Evolutionary conservation across 345 rosid species (phyloP), one percentile per base, ranked within the genome.

Genomic region (Acer negundo): DNA sequence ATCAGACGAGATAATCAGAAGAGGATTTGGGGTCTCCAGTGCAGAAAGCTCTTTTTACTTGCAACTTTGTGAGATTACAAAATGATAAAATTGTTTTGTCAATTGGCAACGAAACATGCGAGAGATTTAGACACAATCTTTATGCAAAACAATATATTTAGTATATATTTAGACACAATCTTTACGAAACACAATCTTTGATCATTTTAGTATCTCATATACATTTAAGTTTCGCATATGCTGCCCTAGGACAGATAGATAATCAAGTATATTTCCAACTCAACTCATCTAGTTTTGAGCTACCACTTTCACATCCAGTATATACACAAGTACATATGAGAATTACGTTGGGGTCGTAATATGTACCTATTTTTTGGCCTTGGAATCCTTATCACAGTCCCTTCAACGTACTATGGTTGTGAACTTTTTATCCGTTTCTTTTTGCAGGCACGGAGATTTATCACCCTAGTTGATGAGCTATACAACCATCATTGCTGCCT

Each of bases 401-500:
- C 26, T 51, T 23, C 38, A 44, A 11, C 35, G 4, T 35, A 70
- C 64, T 53, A 38, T 6, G 53, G 44, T 53, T 49, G 53, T 13
- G 9, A 11, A 42, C 0, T 20, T 22, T 31, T 23, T 16, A 72
- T 31, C 7, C 19, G 5, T 67, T 79, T 63, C 62, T 46, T 51
- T 70, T 82, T 73, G 68, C 90, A 93, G 98, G 98, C 98, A 62
- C 95, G 98, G 76, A 88, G 98, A 83, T 95, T 95, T 85, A 93
- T 95, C 79, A 93, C 98, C 56, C 94, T 95, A 71, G 76, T 95
- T 6, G 98, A 95, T 83, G 98, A 95, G 86, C 83, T 95, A 62
- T 93, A 95, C 86, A 95, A 95, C 84, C 97, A 91, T 80, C 98
- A 93, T 78, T 93, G 98, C 87, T 63, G 88, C 85, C 87, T 95